phyloP scores from a whole-genome alignment of 805 yeast genomes.

The Teunomyces lycoperdinae region DNA sequence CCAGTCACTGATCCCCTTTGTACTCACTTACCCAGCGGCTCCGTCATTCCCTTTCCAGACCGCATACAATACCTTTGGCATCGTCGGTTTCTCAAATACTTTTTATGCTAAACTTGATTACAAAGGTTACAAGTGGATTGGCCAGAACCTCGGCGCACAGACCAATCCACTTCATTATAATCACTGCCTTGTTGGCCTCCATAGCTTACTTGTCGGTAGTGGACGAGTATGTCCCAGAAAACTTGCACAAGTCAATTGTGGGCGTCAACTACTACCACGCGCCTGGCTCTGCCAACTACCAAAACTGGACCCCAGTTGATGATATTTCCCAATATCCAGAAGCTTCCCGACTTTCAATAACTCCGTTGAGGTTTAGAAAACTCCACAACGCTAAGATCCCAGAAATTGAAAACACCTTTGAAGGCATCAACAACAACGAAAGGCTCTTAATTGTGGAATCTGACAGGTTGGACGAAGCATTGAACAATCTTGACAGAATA shows the following conservation, averaged over 20 bases:
- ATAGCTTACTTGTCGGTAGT: constrained; percentile 74
- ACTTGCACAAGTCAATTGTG: constrained; percentile 25
- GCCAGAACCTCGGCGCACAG: constrained; percentile 66
- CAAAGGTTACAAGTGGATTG: constrained; percentile 34
- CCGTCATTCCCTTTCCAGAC: background rate
- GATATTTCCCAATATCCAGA: constrained; percentile 38
- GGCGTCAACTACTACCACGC: constrained; percentile 35
- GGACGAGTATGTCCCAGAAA: constrained; percentile 58
- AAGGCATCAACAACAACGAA: constrained; percentile 41
- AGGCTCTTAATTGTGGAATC: constrained; percentile 39
- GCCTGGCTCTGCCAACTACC: constrained; percentile 29
- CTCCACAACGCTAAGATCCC: constrained; percentile 42
- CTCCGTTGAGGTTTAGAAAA: constrained; percentile 58
- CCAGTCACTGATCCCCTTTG: background rate
- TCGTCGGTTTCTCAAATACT: background rate
- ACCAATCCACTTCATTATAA: constrained; percentile 83
- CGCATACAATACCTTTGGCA: background rate
- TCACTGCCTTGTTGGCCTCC: constrained; percentile 72
- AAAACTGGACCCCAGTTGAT: constrained; percentile 49
- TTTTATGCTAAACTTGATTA: constrained; percentile 29
- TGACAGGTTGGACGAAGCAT: constrained; percentile 21
- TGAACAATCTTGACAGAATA: constrained; percentile 23
- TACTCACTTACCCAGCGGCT: background rate
- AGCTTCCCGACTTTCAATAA: constrained; percentile 47
- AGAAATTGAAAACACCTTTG: constrained; percentile 35